Evolutionary conservation across 1,284 basidiomycete species (phyloP).

Genomic region (Rhodotorula sp.): DNA sequence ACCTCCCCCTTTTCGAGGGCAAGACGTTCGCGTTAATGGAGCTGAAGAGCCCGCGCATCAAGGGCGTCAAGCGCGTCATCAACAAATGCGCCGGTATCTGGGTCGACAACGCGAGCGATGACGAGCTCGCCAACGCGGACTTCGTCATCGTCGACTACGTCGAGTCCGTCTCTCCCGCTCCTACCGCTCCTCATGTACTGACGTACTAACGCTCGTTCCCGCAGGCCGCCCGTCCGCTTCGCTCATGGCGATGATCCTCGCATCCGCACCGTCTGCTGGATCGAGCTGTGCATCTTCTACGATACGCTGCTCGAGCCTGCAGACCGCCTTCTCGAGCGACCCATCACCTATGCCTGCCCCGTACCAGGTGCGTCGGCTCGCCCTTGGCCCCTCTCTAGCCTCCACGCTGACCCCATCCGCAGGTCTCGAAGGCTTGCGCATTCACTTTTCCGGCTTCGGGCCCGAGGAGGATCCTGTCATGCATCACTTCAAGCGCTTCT

Average conservation of each 20-base stretch:
- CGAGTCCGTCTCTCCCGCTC: background rate
- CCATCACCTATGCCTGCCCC: constrained; percentile 27
- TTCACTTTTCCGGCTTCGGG: constrained; percentile 27
- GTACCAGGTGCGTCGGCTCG: constrained; percentile 5
- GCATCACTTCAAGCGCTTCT: constrained; percentile 25
- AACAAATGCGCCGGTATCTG: background rate
- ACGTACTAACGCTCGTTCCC: background rate
- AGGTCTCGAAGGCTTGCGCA: background rate
- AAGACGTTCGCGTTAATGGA: constrained; percentile 18
- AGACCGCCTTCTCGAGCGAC: constrained; percentile 28
- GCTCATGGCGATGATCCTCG: constrained; percentile 10
- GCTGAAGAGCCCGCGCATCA: constrained; percentile 2
- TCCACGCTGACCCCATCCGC: background rate
- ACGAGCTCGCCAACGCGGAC: constrained; percentile 3
- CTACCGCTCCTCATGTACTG: background rate
- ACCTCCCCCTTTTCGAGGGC: constrained; percentile 20
- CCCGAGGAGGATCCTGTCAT: constrained; percentile 1
- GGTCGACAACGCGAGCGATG: constrained; percentile 2
- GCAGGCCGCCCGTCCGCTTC: constrained; percentile 8
- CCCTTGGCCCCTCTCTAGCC: too few species aligned
- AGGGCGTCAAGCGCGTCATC: background rate
- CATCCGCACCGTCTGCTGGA: constrained; percentile 36
- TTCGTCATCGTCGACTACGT: constrained; percentile 13
- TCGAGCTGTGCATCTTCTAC: constrained; percentile 34
- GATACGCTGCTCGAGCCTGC: background rate